A percentile compares a stretch with the other conserved stretches of the same genome.
Conservation (phyloP, 176 grass and related monocot genomes). For the Cenchrus purpureus region DNA sequence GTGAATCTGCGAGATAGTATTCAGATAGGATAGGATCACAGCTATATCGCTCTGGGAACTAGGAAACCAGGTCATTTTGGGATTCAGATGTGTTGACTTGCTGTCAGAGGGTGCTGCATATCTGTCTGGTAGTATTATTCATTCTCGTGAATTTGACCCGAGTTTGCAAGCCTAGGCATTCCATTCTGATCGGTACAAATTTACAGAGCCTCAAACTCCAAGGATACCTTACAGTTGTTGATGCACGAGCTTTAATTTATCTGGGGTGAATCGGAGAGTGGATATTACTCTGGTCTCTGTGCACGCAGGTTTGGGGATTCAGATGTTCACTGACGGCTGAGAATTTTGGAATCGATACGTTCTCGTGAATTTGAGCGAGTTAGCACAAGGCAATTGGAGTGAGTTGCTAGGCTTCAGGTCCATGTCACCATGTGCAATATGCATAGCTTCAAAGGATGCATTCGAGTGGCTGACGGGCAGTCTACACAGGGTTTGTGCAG, state of each 20-base stretch:
- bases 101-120: no score
- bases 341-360: no score
- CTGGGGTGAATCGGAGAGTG: no score
- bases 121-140: no score
- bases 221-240: no score
- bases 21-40: background rate
- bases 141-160: no score
- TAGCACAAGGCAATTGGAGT: no score
- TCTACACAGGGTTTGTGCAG: no score
- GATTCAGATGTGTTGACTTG: slow-evolving; percentile 12
- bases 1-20: slow-evolving; percentile 28
- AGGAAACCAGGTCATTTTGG: background rate
- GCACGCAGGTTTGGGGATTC: no score
- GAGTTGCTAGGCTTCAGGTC: background rate
- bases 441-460: background rate
- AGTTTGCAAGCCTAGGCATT: background rate
- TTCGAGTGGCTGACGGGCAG: background rate
- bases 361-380: background rate
- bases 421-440: background rate
- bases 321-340: no score
- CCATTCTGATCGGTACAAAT: background rate
- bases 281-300: background rate
- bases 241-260: background rate
- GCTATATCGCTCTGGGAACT: slow-evolving; percentile 17
- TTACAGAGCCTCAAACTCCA: no score